phyloP scores from a whole-genome alignment of 352 stramenopile species.

The Phytophthora idaei region DNA sequence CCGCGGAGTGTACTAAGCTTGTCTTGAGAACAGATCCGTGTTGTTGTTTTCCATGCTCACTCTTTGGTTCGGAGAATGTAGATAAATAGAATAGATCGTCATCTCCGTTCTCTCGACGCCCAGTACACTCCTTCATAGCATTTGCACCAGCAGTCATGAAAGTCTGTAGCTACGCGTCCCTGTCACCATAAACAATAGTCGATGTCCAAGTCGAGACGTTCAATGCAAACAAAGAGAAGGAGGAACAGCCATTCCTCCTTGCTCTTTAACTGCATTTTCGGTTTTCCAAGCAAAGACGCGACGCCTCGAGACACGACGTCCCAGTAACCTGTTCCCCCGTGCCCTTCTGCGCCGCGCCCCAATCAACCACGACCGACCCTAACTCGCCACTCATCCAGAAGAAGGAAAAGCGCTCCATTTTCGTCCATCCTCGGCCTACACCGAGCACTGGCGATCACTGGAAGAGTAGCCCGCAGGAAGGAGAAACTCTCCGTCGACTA shows the following conservation, averaged over 20 bases:
- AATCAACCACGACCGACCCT: constrained; percentile 38
- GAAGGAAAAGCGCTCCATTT: constrained; percentile 30
- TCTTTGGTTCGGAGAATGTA: constrained; percentile 62
- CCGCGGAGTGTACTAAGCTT: constrained; percentile 12
- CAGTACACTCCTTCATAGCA: constrained; percentile 11
- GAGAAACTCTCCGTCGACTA: constrained; percentile 28
- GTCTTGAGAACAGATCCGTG: constrained; percentile 37
- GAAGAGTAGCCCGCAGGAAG: constrained; percentile 18
- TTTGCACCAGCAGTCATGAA: background rate
- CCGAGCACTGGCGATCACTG: constrained; percentile 20
- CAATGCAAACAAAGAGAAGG: constrained; percentile 35
- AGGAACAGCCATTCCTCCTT: constrained; percentile 22
- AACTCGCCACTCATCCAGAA: constrained; percentile 23
- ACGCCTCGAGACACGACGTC: constrained; percentile 20
- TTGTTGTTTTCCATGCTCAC: constrained; percentile 45
- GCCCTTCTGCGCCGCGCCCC: constrained; percentile 6
- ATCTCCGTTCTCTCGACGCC: constrained; percentile 47
- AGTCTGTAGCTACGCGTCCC: constrained; percentile 10
- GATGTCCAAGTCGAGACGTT: constrained; percentile 12
- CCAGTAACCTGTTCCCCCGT: constrained; percentile 11
- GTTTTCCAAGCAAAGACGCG: constrained; percentile 38
- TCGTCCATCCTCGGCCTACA: constrained; percentile 20
- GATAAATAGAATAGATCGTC: constrained; percentile 71
- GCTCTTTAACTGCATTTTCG: constrained; percentile 34
- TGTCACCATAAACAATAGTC: constrained; percentile 23